Base-by-base conservation (phyloP, 345 rosid genomes). In the Gossypium ekmanianum region DNA sequence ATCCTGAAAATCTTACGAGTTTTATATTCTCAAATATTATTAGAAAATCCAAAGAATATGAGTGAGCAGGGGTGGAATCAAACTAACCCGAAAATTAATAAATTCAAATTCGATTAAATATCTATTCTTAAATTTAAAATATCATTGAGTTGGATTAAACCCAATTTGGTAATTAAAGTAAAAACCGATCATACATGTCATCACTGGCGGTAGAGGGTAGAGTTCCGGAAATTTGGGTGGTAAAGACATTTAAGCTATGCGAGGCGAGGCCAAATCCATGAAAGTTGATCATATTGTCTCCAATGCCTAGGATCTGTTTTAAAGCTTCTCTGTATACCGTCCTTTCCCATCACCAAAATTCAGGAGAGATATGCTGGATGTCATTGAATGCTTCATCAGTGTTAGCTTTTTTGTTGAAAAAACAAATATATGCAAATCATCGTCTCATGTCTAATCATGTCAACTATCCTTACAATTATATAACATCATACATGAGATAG, bases 391-490 rank as follows among this genome's bases (percentile, higher is more conserved):
- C 61, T 7, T 9, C 45, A 11, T 24, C 13, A 51, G 2, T 27
- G 1, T 7, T 24, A 13, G 12, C 8, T 50, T 16, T 14, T 51
- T 27, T 34, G 1, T 51, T 10, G 4, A 54, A 54, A n/a, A 54
- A n/a, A 16, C n/a, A 27, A 27, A 54, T 10, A n/a, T 34, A 7
- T 39, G 62, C 62, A 71, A 54, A 71, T 71, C 74, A 71, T 71
- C 74, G 18, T 71, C 29, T 54, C 6, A 29, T 54, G 62, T 71
- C 62, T 34, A 71, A 34, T 71, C 63, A 71, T 18, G 20, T 54
- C 48, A 71, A 6, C 26, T 2, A 34, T 34, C 41, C 7, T 34
- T 5, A 34, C 41, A 34, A 34, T 34, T 34, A 34, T 34, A 34
- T 34, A 34, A 34, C 7, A 34, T 5, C 41, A 5, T 34, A 34